phyloP scores from a whole-genome alignment of 768 basidiomycete species.

The Daedaleopsis nitida region DNA sequence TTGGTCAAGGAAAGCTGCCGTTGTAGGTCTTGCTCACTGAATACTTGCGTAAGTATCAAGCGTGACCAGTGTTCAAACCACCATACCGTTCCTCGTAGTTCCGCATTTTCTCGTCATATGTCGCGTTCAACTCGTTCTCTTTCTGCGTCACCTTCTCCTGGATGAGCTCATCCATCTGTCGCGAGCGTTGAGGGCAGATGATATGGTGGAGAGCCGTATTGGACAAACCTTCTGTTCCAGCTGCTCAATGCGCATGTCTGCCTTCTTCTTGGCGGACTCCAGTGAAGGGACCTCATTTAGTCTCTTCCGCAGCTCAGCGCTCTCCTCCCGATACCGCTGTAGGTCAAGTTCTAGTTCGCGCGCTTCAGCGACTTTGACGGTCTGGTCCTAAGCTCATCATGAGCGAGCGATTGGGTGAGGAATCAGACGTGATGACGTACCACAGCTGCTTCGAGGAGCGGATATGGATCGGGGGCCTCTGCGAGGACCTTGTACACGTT shows the following conservation, averaged over 20 bases:
- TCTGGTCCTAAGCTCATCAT: conserved; percentile 70
- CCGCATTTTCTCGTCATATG: conserved; percentile 92
- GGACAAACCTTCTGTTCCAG: conserved; percentile 76
- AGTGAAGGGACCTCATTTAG: conserved; percentile 62
- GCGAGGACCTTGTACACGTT: conserved; percentile 95
- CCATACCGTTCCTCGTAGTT: conserved; percentile 94
- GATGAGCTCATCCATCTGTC: conserved; percentile 92
- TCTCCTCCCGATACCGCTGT: conserved; percentile 76
- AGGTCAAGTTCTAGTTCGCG: conserved; percentile 75
- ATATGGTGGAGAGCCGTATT: not conserved
- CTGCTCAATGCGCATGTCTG: conserved; percentile 71
- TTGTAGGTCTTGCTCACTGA: conserved; percentile 89
- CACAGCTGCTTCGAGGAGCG: conserved; percentile 91
- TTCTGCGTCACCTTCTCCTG: conserved; percentile 88
- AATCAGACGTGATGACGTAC: conserved; percentile 41
- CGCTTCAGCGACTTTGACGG: conserved; percentile 86
- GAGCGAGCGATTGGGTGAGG: not conserved
- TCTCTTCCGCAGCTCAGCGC: conserved; percentile 72
- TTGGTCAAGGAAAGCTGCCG: conserved; percentile 89
- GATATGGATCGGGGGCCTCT: conserved; percentile 97
- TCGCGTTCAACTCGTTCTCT: conserved; percentile 95
- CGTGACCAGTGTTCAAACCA: not conserved
- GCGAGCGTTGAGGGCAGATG: not conserved
- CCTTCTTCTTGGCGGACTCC: conserved; percentile 76
- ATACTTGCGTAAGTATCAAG: not conserved